A percentile compares a stretch with the other conserved stretches of the same genome.
phyloP scores from a whole-genome alignment of 768 basidiomycete species.

The Xerocomellus amylosporus region DNA sequence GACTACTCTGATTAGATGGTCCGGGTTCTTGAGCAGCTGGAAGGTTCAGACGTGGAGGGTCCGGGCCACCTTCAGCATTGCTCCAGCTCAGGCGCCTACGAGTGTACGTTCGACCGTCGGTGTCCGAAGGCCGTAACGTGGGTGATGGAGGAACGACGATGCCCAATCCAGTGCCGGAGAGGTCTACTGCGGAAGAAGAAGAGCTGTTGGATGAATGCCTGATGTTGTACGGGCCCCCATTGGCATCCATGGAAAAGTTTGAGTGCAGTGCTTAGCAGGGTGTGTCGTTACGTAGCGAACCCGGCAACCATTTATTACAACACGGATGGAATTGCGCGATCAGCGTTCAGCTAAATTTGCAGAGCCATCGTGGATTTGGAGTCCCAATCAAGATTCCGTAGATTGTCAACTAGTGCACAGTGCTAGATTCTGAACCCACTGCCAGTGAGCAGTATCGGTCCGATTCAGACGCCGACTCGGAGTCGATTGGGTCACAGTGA shows the following conservation, averaged over 20 bases:
- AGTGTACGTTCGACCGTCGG: conserved; percentile 33
- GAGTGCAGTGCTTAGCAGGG: background rate
- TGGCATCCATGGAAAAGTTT: conserved; percentile 12
- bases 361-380: background rate
- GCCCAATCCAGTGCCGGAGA: conserved; percentile 46
- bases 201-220: conserved; percentile 35
- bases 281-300: background rate
- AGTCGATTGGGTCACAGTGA: background rate
- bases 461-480: background rate
- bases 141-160: conserved; percentile 51
- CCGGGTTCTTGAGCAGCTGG: conserved; percentile 20
- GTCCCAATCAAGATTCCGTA: background rate
- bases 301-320: background rate
- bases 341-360: background rate
- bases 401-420: too few species aligned
- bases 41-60: conserved; percentile 45
- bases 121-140: conserved; percentile 37
- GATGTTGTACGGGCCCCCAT: conserved; percentile 1
- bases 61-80: conserved; percentile 42
- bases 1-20: conserved; percentile 8
- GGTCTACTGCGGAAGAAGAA: conserved; percentile 57
- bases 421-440: background rate
- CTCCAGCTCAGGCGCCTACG: conserved; percentile 63
- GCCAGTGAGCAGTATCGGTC: background rate
- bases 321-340: background rate